Conservation (phyloP, 768 basidiomycete species). For the Tylopilus balloui region DNA sequence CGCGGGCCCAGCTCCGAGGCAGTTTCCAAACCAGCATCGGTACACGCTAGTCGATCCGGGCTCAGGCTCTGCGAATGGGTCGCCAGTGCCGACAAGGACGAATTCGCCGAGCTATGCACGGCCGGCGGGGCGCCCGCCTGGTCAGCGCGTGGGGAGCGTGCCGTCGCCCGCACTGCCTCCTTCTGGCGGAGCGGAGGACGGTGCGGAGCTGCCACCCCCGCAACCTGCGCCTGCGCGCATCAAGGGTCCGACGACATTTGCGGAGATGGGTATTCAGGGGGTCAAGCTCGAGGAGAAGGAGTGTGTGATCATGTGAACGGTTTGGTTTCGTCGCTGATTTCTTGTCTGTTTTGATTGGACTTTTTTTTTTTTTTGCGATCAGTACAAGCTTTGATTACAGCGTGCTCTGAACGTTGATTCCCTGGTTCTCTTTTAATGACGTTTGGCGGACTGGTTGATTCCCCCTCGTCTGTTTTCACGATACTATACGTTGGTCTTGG, state of each 20-base stretch:
- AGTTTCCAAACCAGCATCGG: slow-evolving; percentile 38
- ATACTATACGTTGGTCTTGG: no score
- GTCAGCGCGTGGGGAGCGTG: slow-evolving; percentile 22
- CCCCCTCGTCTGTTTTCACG: no score
- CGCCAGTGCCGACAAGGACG: slow-evolving; percentile 14
- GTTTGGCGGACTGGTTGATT: no score
- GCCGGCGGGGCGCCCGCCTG: slow-evolving; percentile 31
- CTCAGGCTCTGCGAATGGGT: slow-evolving; percentile 5
- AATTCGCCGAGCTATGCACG: slow-evolving; percentile 27
- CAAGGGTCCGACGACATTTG: slow-evolving; percentile 71
- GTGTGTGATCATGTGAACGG: slow-evolving; percentile 77
- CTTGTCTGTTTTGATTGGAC: no score
- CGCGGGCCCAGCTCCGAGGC: no score
- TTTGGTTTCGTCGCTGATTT: no score
- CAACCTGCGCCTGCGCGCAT: no score
- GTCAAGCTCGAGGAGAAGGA: slow-evolving; percentile 76
- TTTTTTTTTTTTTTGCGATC: background rate
- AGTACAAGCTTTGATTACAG: no score
- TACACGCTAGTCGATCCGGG: slow-evolving; percentile 48
- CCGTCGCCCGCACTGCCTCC: slow-evolving; percentile 14
- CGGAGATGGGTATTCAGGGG: slow-evolving; percentile 88
- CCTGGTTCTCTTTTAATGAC: no score
- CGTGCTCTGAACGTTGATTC: no score
- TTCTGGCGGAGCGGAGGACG: background rate
- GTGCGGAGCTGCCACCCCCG: no score